Percentiles rank a stretch among this genome's conserved stretches.
Evolutionary conservation across 768 basidiomycete genomes (phyloP).

Genomic region (Leucosporidium scottii): DNA sequence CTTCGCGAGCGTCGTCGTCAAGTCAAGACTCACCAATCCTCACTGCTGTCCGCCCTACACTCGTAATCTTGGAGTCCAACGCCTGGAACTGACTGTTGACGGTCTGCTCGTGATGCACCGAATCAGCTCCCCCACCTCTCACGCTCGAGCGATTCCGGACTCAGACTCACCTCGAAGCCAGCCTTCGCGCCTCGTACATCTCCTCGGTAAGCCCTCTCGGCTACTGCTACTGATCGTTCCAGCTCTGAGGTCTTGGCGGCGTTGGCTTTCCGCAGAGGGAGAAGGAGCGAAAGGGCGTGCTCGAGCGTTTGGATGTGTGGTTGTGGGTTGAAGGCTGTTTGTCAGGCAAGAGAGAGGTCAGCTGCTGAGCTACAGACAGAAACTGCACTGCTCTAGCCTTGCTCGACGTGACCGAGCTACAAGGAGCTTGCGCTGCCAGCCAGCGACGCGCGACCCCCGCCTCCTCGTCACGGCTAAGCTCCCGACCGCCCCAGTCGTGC

Average conservation of each 20-base stretch:
- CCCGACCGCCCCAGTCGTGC: neutral
- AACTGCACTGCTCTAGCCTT: too few relatives aligned
- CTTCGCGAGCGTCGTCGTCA: neutral
- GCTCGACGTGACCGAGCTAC: too few relatives aligned
- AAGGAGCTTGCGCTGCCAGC: neutral
- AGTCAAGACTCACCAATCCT: slow-evolving; percentile 62
- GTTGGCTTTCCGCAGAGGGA: slow-evolving; percentile 79
- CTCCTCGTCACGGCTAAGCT: neutral
- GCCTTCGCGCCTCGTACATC: slow-evolving; percentile 87
- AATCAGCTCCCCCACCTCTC: neutral
- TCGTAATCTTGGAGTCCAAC: slow-evolving; percentile 79
- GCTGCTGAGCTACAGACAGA: too few relatives aligned
- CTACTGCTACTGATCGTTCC: slow-evolving; percentile 79
- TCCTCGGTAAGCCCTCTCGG: slow-evolving; percentile 89
- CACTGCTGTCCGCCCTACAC: slow-evolving; percentile 88
- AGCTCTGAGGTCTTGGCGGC: slow-evolving; percentile 83
- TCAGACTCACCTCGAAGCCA: slow-evolving; percentile 72
- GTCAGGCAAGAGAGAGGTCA: too few relatives aligned
- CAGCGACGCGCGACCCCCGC: slow-evolving; percentile 2
- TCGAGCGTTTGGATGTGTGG: slow-evolving; percentile 78
- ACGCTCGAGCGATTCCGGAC: neutral
- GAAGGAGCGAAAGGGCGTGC: slow-evolving; percentile 76
- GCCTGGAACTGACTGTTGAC: slow-evolving; percentile 51
- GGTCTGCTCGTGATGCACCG: slow-evolving; percentile 49
- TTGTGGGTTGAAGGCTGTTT: slow-evolving; percentile 32